These are phyloP conservation scores for Colletotrichum scovillei DNA, from an alignment of 2,329 filamentous ascomycete species.

Conservation along the genomic window DNA sequence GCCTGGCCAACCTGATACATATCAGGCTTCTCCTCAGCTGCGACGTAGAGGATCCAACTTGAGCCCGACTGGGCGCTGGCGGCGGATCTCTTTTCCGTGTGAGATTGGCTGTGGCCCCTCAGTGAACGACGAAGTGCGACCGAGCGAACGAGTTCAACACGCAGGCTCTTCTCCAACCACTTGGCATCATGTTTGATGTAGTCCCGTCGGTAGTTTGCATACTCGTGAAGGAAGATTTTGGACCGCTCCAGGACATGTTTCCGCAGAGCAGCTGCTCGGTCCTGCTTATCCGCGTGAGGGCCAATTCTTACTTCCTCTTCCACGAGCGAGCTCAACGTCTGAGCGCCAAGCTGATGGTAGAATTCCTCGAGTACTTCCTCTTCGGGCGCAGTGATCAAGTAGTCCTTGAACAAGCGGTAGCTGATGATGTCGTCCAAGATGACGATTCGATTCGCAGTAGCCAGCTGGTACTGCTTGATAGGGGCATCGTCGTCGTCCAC, in stretches of 20 bases:
- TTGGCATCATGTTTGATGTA: conserved; percentile 86
- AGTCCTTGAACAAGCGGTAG: conserved; percentile 88
- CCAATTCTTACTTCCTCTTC: conserved; percentile 83
- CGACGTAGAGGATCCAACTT: conserved; percentile 80
- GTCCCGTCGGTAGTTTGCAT: conserved; percentile 75
- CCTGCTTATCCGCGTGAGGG: conserved; percentile 72
- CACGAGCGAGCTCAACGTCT: conserved; percentile 80
- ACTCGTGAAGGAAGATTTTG: conserved; percentile 88
- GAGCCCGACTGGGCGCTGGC: conserved; percentile 67
- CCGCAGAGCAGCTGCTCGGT: conserved; percentile 74
- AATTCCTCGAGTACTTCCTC: conserved; percentile 89
- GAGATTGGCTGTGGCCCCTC: conserved; percentile 74
- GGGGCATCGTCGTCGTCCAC: conserved; percentile 71
- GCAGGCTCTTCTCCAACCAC: conserved; percentile 90
- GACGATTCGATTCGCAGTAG: conserved; percentile 77
- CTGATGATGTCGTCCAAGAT: conserved; percentile 90
- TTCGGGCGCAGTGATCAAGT: conserved; percentile 87
- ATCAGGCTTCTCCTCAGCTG: conserved; percentile 75
- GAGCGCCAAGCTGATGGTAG: conserved; percentile 83
- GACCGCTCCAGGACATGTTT: conserved; percentile 89
- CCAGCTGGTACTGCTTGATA: conserved; percentile 83
- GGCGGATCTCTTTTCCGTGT: conserved; percentile 80
- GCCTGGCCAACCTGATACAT: conserved; percentile 94
- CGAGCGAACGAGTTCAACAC: conserved; percentile 80
- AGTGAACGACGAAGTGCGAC: conserved; percentile 84